These are phyloP conservation scores for Ophiostoma quercus DNA, from an alignment of 2,329 filamentous ascomycete genomes.

Conservation along the genomic window DNA sequence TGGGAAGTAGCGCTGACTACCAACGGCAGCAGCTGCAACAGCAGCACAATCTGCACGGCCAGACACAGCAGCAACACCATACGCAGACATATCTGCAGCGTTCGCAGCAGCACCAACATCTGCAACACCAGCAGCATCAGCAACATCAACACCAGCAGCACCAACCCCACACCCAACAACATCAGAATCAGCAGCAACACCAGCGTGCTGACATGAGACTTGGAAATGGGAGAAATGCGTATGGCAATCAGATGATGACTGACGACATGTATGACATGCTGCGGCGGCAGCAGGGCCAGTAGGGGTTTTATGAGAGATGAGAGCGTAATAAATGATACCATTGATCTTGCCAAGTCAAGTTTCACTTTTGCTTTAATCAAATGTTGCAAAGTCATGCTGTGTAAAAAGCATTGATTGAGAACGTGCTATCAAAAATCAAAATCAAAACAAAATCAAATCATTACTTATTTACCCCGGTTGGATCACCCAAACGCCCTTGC, in stretches of 20 bases:
- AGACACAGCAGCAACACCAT: background rate
- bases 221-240: constrained; percentile 1
- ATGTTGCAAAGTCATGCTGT: background rate
- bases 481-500: background rate
- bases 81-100: constrained; percentile 30
- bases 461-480: background rate
- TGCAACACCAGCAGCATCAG: constrained; percentile 26
- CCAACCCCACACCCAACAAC: constrained; percentile 36
- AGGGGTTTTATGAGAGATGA: background rate
- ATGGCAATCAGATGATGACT: constrained; percentile 9
- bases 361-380: background rate
- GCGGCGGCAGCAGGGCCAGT: constrained; percentile 18
- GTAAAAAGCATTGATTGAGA: too few relatives aligned
- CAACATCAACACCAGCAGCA: constrained; percentile 22
- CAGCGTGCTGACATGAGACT: constrained; percentile 30
- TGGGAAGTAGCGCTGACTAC: background rate
- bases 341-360: background rate
- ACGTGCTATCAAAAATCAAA: too few relatives aligned
- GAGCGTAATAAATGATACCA: background rate
- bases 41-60: constrained; percentile 18
- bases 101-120: constrained; percentile 38
- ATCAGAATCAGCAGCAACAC: constrained; percentile 34
- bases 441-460: background rate
- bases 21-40: constrained; percentile 27
- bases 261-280: constrained; percentile 21